Evolutionary conservation across 2,329 filamentous ascomycete species (phyloP).

Genomic region (Colletotrichum agaves): DNA sequence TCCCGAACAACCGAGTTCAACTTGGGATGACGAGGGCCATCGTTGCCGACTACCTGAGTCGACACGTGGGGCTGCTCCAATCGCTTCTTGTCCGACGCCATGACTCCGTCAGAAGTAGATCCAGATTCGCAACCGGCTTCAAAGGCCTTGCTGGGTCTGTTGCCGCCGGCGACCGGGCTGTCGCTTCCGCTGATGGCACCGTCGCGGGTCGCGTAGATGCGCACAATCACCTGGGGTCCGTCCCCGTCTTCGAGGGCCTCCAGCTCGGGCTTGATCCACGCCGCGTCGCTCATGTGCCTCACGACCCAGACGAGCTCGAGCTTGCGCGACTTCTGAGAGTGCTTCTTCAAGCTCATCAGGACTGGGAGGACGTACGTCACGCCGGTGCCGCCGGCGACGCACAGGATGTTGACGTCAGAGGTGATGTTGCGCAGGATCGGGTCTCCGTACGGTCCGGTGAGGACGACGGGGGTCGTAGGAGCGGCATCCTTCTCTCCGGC

Average conservation of each 20-base stretch:
- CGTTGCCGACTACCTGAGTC: constrained; percentile 37
- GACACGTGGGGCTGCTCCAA: constrained; percentile 35
- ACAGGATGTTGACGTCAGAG: constrained; percentile 52
- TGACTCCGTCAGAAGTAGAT: constrained; percentile 15
- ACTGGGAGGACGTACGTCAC: constrained; percentile 56
- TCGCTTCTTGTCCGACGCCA: constrained; percentile 39
- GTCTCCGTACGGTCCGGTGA: constrained; percentile 73
- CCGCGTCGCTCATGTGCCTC: constrained; percentile 61
- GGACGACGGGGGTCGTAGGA: constrained; percentile 63
- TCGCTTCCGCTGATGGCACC: constrained; percentile 1
- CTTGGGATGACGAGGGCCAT: constrained; percentile 52
- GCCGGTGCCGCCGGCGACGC: constrained; percentile 53
- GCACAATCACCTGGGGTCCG: constrained; percentile 60
- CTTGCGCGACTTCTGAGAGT: constrained; percentile 47
- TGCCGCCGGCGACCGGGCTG: constrained; percentile 21
- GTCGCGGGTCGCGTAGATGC: constrained; percentile 70
- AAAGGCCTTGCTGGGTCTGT: constrained; percentile 34
- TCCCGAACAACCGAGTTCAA: constrained; percentile 57
- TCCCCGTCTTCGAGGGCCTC: constrained; percentile 51
- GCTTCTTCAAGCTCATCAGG: constrained; percentile 52
- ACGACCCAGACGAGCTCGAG: constrained; percentile 75
- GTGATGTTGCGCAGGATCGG: constrained; percentile 54
- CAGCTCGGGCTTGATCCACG: constrained; percentile 70
- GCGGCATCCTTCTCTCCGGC: constrained; percentile 21
- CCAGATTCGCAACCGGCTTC: constrained; percentile 22